A percentile compares a stretch with the other conserved stretches of the same genome.
Conservation (phyloP, 768 basidiomycete genomes). For the Pluteus cervinus region DNA sequence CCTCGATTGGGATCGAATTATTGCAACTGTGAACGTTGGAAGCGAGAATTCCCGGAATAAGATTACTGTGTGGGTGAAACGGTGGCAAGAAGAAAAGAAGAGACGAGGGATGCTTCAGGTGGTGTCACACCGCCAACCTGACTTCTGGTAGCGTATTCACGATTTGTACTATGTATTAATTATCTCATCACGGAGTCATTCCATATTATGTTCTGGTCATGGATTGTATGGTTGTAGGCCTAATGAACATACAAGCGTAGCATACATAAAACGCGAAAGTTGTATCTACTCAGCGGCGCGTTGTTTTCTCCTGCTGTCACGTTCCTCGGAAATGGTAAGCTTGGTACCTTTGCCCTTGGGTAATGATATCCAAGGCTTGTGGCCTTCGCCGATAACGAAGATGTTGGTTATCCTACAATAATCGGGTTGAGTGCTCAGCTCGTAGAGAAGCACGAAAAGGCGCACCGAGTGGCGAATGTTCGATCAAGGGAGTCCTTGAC, state of each 20-base stretch:
- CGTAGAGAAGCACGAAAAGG: conserved; percentile 8
- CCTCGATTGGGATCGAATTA: conserved; percentile 80
- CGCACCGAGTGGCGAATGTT: conserved; percentile 95
- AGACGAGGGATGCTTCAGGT: conserved; percentile 32
- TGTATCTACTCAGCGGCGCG: conserved; percentile 55
- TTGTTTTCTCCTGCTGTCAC: conserved; percentile 84
- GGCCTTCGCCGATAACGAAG: conserved; percentile 95
- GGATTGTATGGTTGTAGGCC: conserved; percentile 24
- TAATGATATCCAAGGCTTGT: conserved; percentile 94
- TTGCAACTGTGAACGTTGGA: conserved; percentile 91
- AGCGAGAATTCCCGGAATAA: conserved; percentile 67
- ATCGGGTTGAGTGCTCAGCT: conserved; percentile 2
- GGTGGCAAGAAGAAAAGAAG: conserved; percentile 83
- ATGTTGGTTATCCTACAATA: conserved; percentile 82
- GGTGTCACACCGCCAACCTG: conserved; percentile 35
- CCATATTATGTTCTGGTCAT: neutral
- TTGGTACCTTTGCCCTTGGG: conserved; percentile 98
- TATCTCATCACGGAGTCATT: neutral
- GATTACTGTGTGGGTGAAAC: conserved; percentile 86
- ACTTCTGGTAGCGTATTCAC: conserved; percentile 38
- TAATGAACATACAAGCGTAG: conserved; percentile 32
- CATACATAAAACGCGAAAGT: conserved; percentile 18
- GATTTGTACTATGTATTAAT: conserved; percentile 2
- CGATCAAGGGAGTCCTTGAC: conserved; percentile 93
- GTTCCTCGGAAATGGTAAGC: conserved; percentile 94